These are phyloP conservation scores for Apium graveolens DNA, from an alignment of 129 eudicot genomes.

Conservation along the genomic window DNA sequence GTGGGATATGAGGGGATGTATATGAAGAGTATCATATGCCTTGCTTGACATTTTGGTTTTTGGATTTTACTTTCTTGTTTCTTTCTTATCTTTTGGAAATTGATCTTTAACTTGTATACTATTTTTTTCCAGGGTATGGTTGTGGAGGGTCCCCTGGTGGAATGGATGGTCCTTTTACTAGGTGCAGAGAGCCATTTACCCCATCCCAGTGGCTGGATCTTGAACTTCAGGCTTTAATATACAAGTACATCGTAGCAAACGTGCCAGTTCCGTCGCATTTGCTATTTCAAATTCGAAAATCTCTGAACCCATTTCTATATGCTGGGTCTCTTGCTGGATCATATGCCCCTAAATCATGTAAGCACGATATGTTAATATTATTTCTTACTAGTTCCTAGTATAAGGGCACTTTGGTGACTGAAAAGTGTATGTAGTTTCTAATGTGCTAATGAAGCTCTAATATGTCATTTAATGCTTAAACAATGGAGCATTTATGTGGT, in stretches of 20 bases:
- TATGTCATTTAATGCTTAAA: background rate
- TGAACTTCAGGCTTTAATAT: slow-evolving; percentile 87
- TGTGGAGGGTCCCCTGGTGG: slow-evolving; percentile 46
- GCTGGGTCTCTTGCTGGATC: slow-evolving; percentile 52
- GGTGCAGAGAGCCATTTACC: slow-evolving; percentile 72
- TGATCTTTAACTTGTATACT: background rate
- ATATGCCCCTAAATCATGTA: slow-evolving; percentile 65
- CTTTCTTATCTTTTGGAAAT: slow-evolving; percentile 6
- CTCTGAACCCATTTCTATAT: slow-evolving; percentile 46
- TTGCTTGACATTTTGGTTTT: background rate
- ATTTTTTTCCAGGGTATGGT: slow-evolving; percentile 37
- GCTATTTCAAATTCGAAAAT: slow-evolving; percentile 57
- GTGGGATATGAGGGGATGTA: background rate
- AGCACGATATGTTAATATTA: background rate
- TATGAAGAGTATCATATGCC: background rate
- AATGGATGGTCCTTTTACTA: slow-evolving; percentile 44
- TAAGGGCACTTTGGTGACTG: background rate
- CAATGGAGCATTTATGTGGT: background rate
- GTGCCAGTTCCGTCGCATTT: slow-evolving; percentile 77
- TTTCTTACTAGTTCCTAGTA: background rate
- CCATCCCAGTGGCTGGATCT: slow-evolving; percentile 91
- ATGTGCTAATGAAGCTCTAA: background rate
- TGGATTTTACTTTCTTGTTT: background rate
- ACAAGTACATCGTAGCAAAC: slow-evolving; percentile 75
- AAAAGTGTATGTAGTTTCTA: background rate